Percentiles rank a stretch among this genome's conserved stretches.
phyloP scores from a whole-genome alignment of 2,329 filamentous ascomycete species.

The Polytolypa hystricis region DNA sequence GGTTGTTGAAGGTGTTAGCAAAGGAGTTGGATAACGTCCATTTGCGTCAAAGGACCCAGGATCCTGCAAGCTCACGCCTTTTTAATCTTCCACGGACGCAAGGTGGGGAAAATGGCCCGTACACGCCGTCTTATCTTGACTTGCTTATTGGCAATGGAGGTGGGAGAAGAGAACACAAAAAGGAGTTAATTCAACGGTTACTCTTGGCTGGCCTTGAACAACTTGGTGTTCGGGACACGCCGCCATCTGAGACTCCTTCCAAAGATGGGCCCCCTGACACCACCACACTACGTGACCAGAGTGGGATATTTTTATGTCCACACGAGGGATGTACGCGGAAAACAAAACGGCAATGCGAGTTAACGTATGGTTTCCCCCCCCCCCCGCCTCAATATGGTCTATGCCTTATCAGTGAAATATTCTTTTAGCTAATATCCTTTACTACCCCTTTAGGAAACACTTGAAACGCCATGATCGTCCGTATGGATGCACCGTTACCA shows the following conservation, averaged over 20 bases:
- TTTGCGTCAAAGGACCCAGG: too few relatives aligned
- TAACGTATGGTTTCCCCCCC: slow-evolving; percentile 26
- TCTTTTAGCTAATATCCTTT: slow-evolving; percentile 15
- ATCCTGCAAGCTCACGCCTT: too few relatives aligned
- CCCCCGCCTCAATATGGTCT: background rate
- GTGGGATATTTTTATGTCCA: slow-evolving; percentile 21
- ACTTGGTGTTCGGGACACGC: background rate
- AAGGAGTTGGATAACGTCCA: slow-evolving; percentile 13
- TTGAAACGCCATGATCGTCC: slow-evolving; percentile 69
- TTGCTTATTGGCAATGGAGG: slow-evolving; percentile 11
- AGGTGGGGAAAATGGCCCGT: background rate
- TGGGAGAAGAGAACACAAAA: slow-evolving; percentile 19
- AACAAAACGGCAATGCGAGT: slow-evolving; percentile 24
- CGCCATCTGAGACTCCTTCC: too few relatives aligned
- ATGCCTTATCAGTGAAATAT: too few relatives aligned
- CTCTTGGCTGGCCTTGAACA: slow-evolving; percentile 12
- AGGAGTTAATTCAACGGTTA: slow-evolving; percentile 24
- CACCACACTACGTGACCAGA: too few relatives aligned
- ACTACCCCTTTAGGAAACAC: slow-evolving; percentile 57
- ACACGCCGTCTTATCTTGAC: slow-evolving; percentile 3
- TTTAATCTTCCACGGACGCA: too few relatives aligned
- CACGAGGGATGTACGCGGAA: slow-evolving; percentile 19
- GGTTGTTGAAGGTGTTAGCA: slow-evolving; percentile 23
- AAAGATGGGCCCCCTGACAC: too few relatives aligned
- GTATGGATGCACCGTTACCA: slow-evolving; percentile 65